Percentiles rank a stretch among this genome's conserved stretches.
Evolutionary conservation across 202 grass and related monocot species (phyloP).

Genomic region (Eragrostis tef): DNA sequence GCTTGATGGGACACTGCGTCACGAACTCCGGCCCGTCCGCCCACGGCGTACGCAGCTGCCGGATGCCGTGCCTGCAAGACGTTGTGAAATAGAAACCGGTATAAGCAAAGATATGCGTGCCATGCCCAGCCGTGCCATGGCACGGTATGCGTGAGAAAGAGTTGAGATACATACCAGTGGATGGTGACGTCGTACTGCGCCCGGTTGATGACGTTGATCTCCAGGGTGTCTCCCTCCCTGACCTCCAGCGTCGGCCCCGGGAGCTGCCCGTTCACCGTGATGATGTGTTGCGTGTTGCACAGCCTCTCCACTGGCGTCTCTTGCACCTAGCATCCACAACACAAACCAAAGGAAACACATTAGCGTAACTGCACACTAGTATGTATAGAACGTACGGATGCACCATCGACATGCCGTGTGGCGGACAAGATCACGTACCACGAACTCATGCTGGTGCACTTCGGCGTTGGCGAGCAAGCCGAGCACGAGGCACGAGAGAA

Average conservation of each 20-base stretch:
- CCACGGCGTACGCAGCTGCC: constrained; percentile 69
- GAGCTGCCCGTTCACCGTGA: constrained; percentile 78
- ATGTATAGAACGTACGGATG: too few species aligned
- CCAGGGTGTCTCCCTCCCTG: constrained; percentile 67
- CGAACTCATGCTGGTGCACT: constrained; percentile 75
- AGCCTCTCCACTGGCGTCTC: constrained; percentile 53
- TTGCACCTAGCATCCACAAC: not conserved
- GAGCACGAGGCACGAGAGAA: constrained; percentile 42
- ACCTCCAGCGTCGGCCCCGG: constrained; percentile 78
- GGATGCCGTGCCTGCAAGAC: constrained; percentile 58
- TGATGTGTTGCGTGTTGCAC: constrained; percentile 72
- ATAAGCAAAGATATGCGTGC: too few species aligned
- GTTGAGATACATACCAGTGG: constrained; percentile 33
- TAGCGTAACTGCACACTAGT: not conserved
- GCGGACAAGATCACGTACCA: constrained; percentile 48
- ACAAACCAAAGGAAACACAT: not conserved
- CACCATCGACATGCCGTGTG: not conserved
- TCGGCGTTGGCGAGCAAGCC: constrained; percentile 51
- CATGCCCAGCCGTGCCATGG: too few species aligned
- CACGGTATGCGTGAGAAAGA: not conserved
- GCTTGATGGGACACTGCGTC: constrained; percentile 77
- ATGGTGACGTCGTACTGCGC: constrained; percentile 76
- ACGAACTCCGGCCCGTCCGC: constrained; percentile 79
- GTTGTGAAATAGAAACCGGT: too few species aligned
- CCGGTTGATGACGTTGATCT: constrained; percentile 61